Conservation (phyloP, 2,329 filamentous ascomycete species). For the Alternaria novae-zelandiae region DNA sequence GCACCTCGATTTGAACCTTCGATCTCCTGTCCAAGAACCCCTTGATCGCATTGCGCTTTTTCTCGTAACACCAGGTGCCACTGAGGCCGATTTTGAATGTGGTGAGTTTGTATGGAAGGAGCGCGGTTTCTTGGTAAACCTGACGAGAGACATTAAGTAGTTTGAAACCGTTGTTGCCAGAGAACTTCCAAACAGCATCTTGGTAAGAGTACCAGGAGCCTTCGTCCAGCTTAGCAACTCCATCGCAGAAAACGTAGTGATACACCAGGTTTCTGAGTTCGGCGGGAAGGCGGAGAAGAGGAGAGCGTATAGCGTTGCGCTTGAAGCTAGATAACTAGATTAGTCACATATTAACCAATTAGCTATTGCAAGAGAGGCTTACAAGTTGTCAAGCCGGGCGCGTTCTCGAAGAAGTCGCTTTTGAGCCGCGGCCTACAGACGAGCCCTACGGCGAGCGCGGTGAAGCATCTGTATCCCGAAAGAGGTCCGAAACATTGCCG, state of each 20-base stretch:
- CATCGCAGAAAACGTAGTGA: not conserved
- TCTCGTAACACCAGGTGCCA: too few species aligned
- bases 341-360: too few species aligned
- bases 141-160: conserved; percentile 12
- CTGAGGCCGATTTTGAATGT: not conserved
- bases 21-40: too few species aligned
- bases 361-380: not conserved
- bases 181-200: too few species aligned
- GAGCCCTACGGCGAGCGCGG: not conserved
- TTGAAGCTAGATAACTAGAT: too few species aligned
- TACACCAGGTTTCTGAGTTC: conserved; percentile 11
- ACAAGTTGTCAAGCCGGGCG: rapidly evolving
- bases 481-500: not conserved
- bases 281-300: not conserved
- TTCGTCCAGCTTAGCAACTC: too few species aligned
- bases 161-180: not conserved
- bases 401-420: not conserved
- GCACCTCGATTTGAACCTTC: too few species aligned
- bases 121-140: conserved; percentile 13
- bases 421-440: not conserved
- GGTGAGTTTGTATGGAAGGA: not conserved
- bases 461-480: not conserved
- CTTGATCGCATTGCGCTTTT: too few species aligned
- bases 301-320: not conserved
- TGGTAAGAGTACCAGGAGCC: too few species aligned